Base-by-base conservation (phyloP, 768 basidiomycete species). In the Crucibulum laeve region DNA sequence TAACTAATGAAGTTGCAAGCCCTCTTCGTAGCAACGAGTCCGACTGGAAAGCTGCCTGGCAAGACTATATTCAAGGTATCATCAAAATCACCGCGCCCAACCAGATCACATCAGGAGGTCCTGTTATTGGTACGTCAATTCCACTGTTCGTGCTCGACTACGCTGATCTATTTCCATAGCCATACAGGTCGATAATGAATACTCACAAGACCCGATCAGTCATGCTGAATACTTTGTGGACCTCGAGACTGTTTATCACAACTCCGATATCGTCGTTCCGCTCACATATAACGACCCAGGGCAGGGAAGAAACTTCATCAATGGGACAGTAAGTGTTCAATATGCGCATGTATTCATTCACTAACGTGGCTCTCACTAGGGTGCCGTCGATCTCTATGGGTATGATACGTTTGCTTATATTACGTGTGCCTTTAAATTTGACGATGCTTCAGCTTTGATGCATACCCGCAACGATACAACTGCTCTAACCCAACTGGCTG, bases 381-480 rank as follows among this genome's bases (percentile, higher is more conserved):
- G 86, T 7, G 77, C 85, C 10, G 86, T 85, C 4, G 87, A 90
- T 57, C 74, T 87, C 24, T 83, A 87, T 52, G 87, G 87, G 81
- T 81, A 64, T 40, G 54, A 44, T 45, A 14, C 15, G 4, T 25
- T 26, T 3, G 4, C 26, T 4, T 15, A 18, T 33, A 19, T 10
- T 15, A 17, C 7, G 10, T 38, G 14, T 37, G 5, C 13, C 37
- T 13, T 25, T 4, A 8, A 24, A 14, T 40, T 42, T 23, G 1
- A 6, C 18, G 22, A 25, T 2, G 13, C 22, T 45, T 26, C 41
- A 77, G 77, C 13, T 54, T 82, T 45, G 88, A 89, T 53, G 73
- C 77, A 0, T 90, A 90, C 47, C 86, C 87, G 1, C 86, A 90
- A 68, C 68, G 74, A 0, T 91, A 88, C 52, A 88, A 91, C 53